Conservation (phyloP, 345 rosid genomes). For the Dimocarpus longan region DNA sequence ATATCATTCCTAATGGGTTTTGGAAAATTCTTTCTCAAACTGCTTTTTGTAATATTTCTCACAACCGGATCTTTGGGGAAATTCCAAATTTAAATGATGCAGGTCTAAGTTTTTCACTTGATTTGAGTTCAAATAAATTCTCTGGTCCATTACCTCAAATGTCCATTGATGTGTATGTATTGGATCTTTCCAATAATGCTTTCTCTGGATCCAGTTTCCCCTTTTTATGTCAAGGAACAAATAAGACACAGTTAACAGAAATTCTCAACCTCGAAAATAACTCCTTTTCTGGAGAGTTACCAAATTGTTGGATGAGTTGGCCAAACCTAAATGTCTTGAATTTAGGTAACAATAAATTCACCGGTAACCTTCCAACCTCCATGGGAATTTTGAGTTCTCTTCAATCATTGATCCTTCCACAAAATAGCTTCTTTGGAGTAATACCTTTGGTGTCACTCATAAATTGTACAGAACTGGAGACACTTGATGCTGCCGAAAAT, state of each 20-base stretch:
- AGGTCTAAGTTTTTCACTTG: background rate
- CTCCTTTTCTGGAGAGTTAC: background rate
- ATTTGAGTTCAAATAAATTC: constrained; percentile 19
- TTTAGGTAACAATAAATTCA: constrained; percentile 24
- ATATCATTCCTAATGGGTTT: constrained; percentile 11
- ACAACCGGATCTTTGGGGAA: background rate
- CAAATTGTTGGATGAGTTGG: background rate
- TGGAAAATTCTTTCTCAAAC: background rate
- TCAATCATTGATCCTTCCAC: constrained; percentile 24
- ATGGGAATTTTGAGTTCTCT: constrained; percentile 13
- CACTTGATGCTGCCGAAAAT: background rate
- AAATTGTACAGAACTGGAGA: background rate
- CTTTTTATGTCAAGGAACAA: constrained; percentile 14
- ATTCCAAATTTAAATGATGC: constrained; percentile 7
- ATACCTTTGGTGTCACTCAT: background rate
- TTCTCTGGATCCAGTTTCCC: constrained; percentile 25
- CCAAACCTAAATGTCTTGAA: constrained; percentile 12
- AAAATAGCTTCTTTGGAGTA: constrained; percentile 14
- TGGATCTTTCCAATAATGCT: constrained; percentile 29
- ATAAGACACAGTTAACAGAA: background rate
- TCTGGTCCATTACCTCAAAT: constrained; percentile 23
- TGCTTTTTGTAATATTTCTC: constrained; percentile 5
- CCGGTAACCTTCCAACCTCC: constrained; percentile 17
- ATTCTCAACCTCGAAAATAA: too few species aligned
- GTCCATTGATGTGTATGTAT: background rate